These are phyloP conservation scores for Prunella vulgaris DNA, from an alignment of 257 asterid genomes.

Conservation along the genomic window DNA sequence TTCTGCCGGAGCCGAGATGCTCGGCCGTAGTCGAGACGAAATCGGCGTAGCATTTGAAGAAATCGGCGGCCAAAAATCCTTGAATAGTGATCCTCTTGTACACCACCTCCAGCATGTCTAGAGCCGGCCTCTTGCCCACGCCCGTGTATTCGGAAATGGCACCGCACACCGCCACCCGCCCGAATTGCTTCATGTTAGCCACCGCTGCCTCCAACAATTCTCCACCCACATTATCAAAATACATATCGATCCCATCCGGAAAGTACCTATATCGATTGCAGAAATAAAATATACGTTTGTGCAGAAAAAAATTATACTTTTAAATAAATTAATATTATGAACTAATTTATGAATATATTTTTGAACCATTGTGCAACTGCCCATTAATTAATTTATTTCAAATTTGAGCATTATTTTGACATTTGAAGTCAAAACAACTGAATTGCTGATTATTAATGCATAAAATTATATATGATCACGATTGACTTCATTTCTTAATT, in stretches of 20 bases:
- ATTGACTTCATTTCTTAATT: no score
- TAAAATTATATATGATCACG: no score
- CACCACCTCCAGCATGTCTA: conserved; percentile 47
- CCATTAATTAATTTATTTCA: no score
- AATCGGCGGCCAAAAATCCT: conserved; percentile 60
- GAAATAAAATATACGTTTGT: no score
- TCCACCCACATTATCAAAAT: conserved; percentile 77
- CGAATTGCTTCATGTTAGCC: conserved; percentile 55
- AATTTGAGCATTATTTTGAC: no score
- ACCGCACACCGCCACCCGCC: conserved; percentile 68
- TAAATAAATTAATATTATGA: no score
- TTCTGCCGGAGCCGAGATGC: conserved; percentile 35
- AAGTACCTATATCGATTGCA: conserved; percentile 50
- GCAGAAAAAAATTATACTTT: no score
- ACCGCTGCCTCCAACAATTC: conserved; percentile 66
- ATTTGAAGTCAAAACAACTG: no score
- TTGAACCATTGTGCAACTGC: no score
- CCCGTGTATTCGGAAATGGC: conserved; percentile 64
- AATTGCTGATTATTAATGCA: no score
- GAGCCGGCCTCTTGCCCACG: conserved; percentile 24
- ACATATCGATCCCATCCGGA: conserved; percentile 72
- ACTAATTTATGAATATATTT: no score
- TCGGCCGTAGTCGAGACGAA: conserved; percentile 42
- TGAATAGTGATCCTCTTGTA: conserved; percentile 57
- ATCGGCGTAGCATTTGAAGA: conserved; percentile 30